Conservation (phyloP, 495 filamentous ascomycete species). For the Penicillium egyptiacum region DNA sequence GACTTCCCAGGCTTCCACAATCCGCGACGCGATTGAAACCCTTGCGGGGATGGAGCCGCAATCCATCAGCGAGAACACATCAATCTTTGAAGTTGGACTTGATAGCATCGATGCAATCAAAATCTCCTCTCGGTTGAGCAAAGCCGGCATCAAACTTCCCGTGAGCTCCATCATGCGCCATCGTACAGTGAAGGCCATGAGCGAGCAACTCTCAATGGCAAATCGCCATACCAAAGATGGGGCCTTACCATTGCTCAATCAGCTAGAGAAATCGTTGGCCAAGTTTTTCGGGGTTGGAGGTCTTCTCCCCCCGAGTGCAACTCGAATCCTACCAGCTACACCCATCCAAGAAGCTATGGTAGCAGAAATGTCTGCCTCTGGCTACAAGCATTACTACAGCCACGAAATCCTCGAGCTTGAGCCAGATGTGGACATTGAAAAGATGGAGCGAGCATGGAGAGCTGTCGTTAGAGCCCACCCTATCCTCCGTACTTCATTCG, state of each 20-base stretch:
- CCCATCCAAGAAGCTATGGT: conserved; percentile 86
- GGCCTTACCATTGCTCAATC: conserved; percentile 18
- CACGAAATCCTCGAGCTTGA: conserved; percentile 67
- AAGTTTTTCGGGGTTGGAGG: conserved; percentile 31
- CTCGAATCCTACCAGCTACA: conserved; percentile 65
- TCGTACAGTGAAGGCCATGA: conserved; percentile 61
- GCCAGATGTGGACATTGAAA: conserved; percentile 48
- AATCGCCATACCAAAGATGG: conserved; percentile 11
- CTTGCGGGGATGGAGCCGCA: conserved; percentile 54
- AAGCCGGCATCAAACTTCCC: conserved; percentile 54
- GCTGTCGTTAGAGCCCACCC: conserved; percentile 56
- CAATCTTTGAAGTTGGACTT: conserved; percentile 79
- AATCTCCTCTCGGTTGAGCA: conserved; percentile 63
- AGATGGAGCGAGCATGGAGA: conserved; percentile 59
- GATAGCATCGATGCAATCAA: conserved; percentile 90
- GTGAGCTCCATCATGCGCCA: conserved; percentile 68
- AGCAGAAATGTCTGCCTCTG: conserved; percentile 68
- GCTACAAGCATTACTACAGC: conserved; percentile 74
- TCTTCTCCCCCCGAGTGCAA: conserved; percentile 36
- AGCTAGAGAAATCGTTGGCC: conserved; percentile 35
- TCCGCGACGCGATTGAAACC: conserved; percentile 60
- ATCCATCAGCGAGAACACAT: conserved; percentile 54
- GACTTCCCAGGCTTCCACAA: conserved; percentile 45
- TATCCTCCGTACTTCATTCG: conserved; percentile 71
- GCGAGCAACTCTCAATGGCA: conserved; percentile 20